Evolutionary conservation across 495 filamentous ascomycete genomes (phyloP), one percentile per base, ranked within the genome.

Genomic region (Penicillium crystallinum): DNA sequence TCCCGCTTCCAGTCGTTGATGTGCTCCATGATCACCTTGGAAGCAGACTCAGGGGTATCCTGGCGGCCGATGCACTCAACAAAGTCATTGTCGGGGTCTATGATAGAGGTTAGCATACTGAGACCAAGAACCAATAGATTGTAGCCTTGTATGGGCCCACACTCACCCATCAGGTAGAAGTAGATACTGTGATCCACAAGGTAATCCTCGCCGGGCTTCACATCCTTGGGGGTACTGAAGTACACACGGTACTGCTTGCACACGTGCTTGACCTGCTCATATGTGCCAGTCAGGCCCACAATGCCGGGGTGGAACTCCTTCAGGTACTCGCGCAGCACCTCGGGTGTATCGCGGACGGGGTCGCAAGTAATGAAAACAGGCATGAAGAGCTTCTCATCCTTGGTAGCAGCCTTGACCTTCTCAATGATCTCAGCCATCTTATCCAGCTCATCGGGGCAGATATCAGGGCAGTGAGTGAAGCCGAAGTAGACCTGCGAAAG

Each of bases 171-270:
- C 54, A 98, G 71, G 68, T 98, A 98, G 64, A 98, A 98, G 77
- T 98, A 98, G 56, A 98, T 97, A 64, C 90, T 96, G 73, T 98
- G 93, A 72, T 97, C 93, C 34, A 98, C 93, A 55, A 98, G 69
- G 71, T 98, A 98, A 68, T 98, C 93, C 75, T 96, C 88, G 8
- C 90, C 93, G 2, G 89, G 84, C 76, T 92, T 84, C 41, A 96
- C 88, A 53, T 91, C 77, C 55, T 76, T 73, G 56, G 93, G 93
- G 36, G 93, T 98, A 59, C 87, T 91, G 65, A 98, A 98, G 74
- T 98, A 98, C 31, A 98, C 93, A 19, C 93, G 80, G 68, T 98
- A 97, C 46, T 84, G 85, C 74, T 95, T 96, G 77, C 93, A 98
- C 51, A 90, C 82, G 47, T 85, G 74, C 74, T 95, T 95, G 57